Evolutionary conservation across 2,329 filamentous ascomycete species (phyloP).

Genomic region (Mycosphaerelloides madeirae): DNA sequence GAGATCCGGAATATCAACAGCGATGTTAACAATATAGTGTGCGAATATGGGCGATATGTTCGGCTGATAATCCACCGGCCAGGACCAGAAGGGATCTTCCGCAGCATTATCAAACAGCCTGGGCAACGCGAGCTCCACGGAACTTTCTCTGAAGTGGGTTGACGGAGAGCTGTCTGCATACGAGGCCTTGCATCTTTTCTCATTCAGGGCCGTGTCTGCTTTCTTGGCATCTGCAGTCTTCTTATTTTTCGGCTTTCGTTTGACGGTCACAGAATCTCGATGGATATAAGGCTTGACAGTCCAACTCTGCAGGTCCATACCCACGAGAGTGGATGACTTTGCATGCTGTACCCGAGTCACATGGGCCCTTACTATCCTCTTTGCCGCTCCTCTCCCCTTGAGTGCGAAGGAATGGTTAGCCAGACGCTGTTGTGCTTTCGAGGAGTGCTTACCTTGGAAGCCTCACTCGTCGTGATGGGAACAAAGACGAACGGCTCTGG

Average conservation of each 20-base stretch:
- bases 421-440: no score
- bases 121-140: neutral
- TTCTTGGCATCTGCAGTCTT: neutral
- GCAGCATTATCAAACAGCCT: constrained; percentile 5
- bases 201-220: neutral
- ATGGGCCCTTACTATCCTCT: constrained; percentile 18
- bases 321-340: constrained; percentile 7
- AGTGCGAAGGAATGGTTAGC: no score
- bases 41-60: constrained; percentile 16
- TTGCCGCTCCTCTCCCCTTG: constrained; percentile 16
- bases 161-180: neutral
- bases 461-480: constrained; percentile 13
- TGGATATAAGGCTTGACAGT: constrained; percentile 18
- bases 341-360: constrained; percentile 20
- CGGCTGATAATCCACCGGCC: constrained; percentile 17
- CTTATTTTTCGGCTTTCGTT: neutral
- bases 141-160: neutral
- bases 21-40: constrained; percentile 29
- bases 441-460: constrained; percentile 1
- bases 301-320: constrained; percentile 16
- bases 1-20: constrained; percentile 40
- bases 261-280: constrained; percentile 1
- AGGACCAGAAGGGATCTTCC: constrained; percentile 18
- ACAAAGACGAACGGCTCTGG: constrained; percentile 18
- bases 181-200: neutral